Evolutionary conservation across 2,329 filamentous ascomycete species (phyloP), one percentile per base, ranked within the genome.

Genomic region (Aphanocladium album): DNA sequence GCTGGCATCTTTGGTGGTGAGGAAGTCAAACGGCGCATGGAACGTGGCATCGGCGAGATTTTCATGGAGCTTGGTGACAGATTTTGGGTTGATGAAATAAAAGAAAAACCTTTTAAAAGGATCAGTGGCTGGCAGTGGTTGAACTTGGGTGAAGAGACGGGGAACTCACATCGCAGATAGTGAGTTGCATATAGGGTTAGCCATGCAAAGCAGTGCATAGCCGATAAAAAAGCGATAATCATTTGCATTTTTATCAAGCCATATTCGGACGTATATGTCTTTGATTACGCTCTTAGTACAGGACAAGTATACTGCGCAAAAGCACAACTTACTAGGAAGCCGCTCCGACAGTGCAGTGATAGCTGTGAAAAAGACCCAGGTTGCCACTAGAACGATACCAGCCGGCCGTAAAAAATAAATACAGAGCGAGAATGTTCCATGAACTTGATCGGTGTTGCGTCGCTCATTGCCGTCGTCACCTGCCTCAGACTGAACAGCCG

Each of bases 221-320:
- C 57, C 57, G 14, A 37, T 27, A 23, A 25, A 60, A n/a, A 47
- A 60, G 11, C 2, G 1, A 17, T 54, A 25, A 23, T 60, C 25
- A 8, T n/a, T n/a, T 3, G 41, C 35, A 9, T 54, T 17, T 1
- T n/a, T 6, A 12, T 47, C 30, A n/a, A 47, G 41, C 57, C 57
- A 60, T 16, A 60, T 41, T 19, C 57, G 57, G 3, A 54, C 41
- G 9, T 37, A 60, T 14, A 60, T 53, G 17, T 45, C 57, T 60
- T 21, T 37, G 11, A 4, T 39, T 9, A 4, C 11, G 5, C 1
- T 17, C 9, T 57, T 17, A 57, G 43, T 14, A 37, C 16, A 23
- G 11, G 2, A 3, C 21, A 25, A 25, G 5, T 2, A 17, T 3
- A n/a, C 11, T 11, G 5, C 19, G 1, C 6, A n/a, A 5, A 27